Base-by-base conservation (phyloP, 1,139 yeast genomes). In the Geotrichum australiense region DNA sequence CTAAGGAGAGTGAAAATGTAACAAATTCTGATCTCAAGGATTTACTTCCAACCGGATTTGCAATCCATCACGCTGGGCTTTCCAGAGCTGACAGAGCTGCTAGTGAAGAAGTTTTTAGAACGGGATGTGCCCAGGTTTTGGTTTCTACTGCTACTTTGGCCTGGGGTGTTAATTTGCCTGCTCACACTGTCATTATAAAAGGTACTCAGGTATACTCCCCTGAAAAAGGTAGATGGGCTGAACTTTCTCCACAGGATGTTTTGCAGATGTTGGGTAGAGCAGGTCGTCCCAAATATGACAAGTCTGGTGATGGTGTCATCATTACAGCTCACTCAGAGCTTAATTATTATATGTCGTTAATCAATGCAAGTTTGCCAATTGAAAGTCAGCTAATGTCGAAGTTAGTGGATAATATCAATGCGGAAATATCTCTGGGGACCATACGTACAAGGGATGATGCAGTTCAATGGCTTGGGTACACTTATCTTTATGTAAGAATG, bases 91-190 rank as follows among this genome's bases (percentile, higher is more conserved):
- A 87, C 56, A 72, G 98, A 57, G 70, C 80, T 4, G 70, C 78
- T 1, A 78, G 89, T 0, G 98, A 91, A 62, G 91, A 84, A 54
- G 65, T 85, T 35, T 91, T 91, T 65, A 89, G 94, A 1, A 91
- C 80, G 50, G 96, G 97, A 2, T 78, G 81, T 45, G 64, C 86
- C 21, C 80, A 78, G 53, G 86, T 89, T 1, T 68, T 91, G 41
- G 94, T 89, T 1, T 86, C 94, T 0, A 91, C 98, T 1, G 95
- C 97, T 0, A 91, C 98, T 0, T 73, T 91, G 50, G 97, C 98
- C 0, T 91, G 97, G 98, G 98, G 98, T 70, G 97, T 91, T 28
- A 91, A 91, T 58, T 70, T 91, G 44, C 98, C 98, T 1, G 97
- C 97, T 0, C 96, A 91, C 53, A 86, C 96, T 0, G 98, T 91